phyloP scores from a whole-genome alignment of 305 asterid species.

The Fraxinus latifolia region DNA sequence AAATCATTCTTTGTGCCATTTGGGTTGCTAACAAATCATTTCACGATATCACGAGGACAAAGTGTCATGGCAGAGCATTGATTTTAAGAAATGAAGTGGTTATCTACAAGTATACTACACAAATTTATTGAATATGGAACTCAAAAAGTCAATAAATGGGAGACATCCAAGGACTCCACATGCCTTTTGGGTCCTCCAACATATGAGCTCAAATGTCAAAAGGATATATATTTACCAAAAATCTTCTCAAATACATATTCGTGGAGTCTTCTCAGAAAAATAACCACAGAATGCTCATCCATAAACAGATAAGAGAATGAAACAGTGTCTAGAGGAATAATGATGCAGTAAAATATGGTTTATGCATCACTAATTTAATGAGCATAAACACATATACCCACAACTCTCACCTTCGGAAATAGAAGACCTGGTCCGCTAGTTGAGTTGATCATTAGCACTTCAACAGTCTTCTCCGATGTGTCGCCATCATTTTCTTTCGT shows the following conservation, averaged over 20 bases:
- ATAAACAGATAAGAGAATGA: neutral
- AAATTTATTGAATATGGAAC: neutral
- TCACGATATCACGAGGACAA: neutral
- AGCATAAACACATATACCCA: neutral
- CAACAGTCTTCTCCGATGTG: conserved; percentile 38
- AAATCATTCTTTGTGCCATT: neutral
- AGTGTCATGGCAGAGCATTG: neutral
- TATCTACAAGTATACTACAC: neutral
- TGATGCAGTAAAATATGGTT: neutral
- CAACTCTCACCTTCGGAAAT: conserved; percentile 57
- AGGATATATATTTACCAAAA: neutral
- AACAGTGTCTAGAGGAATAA: neutral
- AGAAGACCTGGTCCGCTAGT: conserved; percentile 70
- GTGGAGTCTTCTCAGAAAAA: neutral
- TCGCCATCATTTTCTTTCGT: conserved; percentile 34
- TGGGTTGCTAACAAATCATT: neutral
- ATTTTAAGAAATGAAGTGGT: neutral
- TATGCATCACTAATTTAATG: neutral
- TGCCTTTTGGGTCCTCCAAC: neutral
- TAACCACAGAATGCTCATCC: neutral
- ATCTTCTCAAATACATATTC: neutral
- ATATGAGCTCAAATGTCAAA: neutral
- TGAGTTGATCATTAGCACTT: conserved; percentile 67
- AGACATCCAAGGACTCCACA: neutral
- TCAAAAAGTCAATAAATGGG: neutral